These are phyloP conservation scores for Triticum urartu DNA, from an alignment of 176 grass and related monocot genomes.

Conservation along the genomic window DNA sequence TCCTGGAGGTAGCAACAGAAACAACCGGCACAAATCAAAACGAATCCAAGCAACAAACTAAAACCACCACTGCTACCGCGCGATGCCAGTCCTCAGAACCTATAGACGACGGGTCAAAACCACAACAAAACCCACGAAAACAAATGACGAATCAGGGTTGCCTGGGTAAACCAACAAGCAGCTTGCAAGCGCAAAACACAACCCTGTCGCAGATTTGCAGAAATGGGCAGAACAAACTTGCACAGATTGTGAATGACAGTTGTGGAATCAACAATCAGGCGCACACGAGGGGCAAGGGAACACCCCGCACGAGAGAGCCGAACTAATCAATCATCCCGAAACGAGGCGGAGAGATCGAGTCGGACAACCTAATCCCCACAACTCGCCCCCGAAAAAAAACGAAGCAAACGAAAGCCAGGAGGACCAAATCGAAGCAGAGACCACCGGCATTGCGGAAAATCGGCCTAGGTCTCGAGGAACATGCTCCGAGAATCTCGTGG, in stretches of 20 bases:
- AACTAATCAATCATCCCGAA: not conserved
- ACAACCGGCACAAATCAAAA: not conserved
- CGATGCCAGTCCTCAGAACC: not conserved
- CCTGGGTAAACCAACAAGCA: too few species aligned
- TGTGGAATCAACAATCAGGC: not conserved
- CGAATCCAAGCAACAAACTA: not conserved
- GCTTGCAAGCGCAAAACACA: not conserved
- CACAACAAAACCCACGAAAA: not conserved
- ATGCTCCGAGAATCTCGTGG: not conserved
- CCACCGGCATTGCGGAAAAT: constrained; percentile 18
- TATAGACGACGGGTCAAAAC: not conserved
- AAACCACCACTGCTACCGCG: not conserved
- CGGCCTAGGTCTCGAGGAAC: not conserved
- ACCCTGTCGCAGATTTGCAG: not conserved
- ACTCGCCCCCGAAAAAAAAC: not conserved
- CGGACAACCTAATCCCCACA: not conserved
- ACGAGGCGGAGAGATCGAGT: not conserved
- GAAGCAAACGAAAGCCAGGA: not conserved
- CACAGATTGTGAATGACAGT: not conserved
- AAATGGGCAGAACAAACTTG: not conserved
- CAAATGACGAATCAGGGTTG: not conserved
- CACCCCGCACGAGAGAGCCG: not conserved
- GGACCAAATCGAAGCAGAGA: constrained; percentile 10
- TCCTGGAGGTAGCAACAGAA: not conserved
- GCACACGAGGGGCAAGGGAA: not conserved